Base-by-base conservation (phyloP, 2,329 filamentous ascomycete species). In the Fusarium sp. region DNA sequence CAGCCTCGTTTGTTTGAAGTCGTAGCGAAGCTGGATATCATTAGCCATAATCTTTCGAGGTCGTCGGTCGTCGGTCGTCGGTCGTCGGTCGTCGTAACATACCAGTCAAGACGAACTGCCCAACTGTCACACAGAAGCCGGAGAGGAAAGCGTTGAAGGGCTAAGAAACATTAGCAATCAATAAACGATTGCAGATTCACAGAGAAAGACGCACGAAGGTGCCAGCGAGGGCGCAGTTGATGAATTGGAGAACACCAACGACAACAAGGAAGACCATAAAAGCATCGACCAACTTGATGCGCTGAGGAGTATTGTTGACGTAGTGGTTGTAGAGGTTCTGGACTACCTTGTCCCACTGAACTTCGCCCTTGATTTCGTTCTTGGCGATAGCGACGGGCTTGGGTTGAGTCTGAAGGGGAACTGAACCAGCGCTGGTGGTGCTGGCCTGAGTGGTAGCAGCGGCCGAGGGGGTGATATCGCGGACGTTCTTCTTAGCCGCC, bases 101-200 rank as follows among this genome's bases (percentile, higher is more conserved):
- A 87, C 94, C 94, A 57, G 96, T 98, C 77, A 99, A 90, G 72
- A 99, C 96, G 82, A 99, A 99, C 82, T 99, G 96, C 71, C 96
- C 96, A 73, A 99, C 96, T 3, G 96, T 96, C 22, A 96, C 94
- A 70, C 91, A 92, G 87, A 99, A 99, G 54, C 96, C 97, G 38
- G 95, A 94, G 38, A 99, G 90, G 87, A 99, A 99, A 74, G 97
- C 96, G 83, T 99, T 99, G 88, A 99, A 99, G 15, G 96, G 96
- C 96, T 98, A 66, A 13, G 36, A n/a, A 39, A 11, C 5, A 59
- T 79, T 69, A 82, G 77, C 39, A 70, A 28, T 26, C 14, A 15
- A 28, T 42, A 5, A 20, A n/a, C 8, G n/a, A 22, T 4, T 30
- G n/a, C 12, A 36, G 10, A 38, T 13, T 9, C 20, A 38, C 17